These are phyloP conservation scores for Diplosphaera chodatii DNA, from an alignment of 139 green algal genomes.

Conservation along the genomic window DNA sequence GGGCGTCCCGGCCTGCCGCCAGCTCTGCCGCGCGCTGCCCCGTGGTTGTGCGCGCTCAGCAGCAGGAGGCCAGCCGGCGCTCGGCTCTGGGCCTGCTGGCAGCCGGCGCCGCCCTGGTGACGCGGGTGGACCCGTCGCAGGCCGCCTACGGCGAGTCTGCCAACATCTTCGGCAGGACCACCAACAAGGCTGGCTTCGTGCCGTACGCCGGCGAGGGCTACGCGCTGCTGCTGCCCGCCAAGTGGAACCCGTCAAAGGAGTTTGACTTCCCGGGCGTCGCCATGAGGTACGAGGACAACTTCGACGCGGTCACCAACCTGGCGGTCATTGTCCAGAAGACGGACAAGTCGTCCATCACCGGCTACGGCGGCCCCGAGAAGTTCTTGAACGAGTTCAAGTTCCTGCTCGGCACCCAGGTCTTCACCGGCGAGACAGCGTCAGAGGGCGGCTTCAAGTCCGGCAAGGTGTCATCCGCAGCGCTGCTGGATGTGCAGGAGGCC, in stretches of 20 bases:
- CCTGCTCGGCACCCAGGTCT: slow-evolving; percentile 80
- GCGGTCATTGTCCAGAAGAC: slow-evolving; percentile 64
- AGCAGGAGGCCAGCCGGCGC: slow-evolving; percentile 52
- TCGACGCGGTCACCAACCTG: slow-evolving; percentile 87
- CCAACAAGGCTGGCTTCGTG: slow-evolving; percentile 84
- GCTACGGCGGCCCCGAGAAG: slow-evolving; percentile 75
- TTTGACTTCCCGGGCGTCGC: slow-evolving; percentile 64
- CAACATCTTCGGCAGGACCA: slow-evolving; percentile 82
- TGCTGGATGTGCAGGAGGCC: slow-evolving; percentile 71
- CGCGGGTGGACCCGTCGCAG: slow-evolving; percentile 35
- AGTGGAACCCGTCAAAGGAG: slow-evolving; percentile 96
- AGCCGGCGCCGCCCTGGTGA: slow-evolving; percentile 49
- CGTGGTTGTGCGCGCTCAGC: slow-evolving; percentile 52
- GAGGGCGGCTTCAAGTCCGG: slow-evolving; percentile 91
- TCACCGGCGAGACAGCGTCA: slow-evolving; percentile 70
- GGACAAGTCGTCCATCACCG: slow-evolving; percentile 74
- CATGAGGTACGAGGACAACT: slow-evolving; percentile 90
- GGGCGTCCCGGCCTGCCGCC: not conserved
- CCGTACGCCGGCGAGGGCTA: slow-evolving; percentile 91
- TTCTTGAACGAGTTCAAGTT: slow-evolving; percentile 79
- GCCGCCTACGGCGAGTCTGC: slow-evolving; percentile 85
- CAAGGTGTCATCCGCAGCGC: slow-evolving; percentile 69
- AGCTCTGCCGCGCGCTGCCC: slow-evolving; percentile 24
- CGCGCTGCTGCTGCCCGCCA: slow-evolving; percentile 82
- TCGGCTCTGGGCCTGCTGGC: slow-evolving; percentile 63